Conservation (phyloP, 495 filamentous ascomycete genomes). For the Neurospora sp. region DNA sequence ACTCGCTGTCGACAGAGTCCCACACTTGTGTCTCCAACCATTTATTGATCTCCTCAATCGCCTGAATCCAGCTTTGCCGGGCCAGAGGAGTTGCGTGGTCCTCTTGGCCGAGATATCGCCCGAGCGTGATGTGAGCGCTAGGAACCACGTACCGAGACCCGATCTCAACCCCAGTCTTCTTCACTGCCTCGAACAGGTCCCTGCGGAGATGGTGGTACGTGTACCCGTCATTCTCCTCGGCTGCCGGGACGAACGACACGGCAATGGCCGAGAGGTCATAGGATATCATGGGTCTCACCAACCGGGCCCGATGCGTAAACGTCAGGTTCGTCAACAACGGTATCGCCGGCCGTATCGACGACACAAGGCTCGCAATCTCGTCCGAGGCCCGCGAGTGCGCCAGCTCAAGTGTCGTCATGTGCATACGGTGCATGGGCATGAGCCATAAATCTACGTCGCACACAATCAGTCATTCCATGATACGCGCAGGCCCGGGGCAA, state of each 20-base stretch:
- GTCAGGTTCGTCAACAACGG: constrained; percentile 52
- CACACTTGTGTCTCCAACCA: constrained; percentile 61
- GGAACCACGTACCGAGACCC: constrained; percentile 74
- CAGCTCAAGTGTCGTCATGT: constrained; percentile 80
- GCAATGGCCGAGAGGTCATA: constrained; percentile 81
- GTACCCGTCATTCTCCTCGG: constrained; percentile 47
- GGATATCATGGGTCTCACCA: constrained; percentile 73
- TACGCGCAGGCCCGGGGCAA: not conserved
- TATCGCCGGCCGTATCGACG: constrained; percentile 38
- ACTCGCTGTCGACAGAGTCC: constrained; percentile 36
- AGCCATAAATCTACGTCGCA: constrained; percentile 62
- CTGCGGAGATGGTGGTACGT: constrained; percentile 86
- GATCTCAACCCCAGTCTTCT: constrained; percentile 48
- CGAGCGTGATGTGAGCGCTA: constrained; percentile 81
- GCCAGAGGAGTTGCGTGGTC: constrained; percentile 37
- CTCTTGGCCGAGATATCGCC: constrained; percentile 56
- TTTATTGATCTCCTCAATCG: constrained; percentile 66
- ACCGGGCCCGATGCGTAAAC: constrained; percentile 50
- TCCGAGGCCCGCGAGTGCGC: constrained; percentile 54
- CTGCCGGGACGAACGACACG: constrained; percentile 72
- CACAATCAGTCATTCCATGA: constrained; percentile 3
- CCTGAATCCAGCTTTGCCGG: constrained; percentile 48
- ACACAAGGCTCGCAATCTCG: constrained; percentile 52
- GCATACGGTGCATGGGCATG: constrained; percentile 65
- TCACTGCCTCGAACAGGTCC: constrained; percentile 57